Evolutionary conservation across 352 stramenopile genomes (phyloP).

Genomic region (Phytophthora hibernalis): DNA sequence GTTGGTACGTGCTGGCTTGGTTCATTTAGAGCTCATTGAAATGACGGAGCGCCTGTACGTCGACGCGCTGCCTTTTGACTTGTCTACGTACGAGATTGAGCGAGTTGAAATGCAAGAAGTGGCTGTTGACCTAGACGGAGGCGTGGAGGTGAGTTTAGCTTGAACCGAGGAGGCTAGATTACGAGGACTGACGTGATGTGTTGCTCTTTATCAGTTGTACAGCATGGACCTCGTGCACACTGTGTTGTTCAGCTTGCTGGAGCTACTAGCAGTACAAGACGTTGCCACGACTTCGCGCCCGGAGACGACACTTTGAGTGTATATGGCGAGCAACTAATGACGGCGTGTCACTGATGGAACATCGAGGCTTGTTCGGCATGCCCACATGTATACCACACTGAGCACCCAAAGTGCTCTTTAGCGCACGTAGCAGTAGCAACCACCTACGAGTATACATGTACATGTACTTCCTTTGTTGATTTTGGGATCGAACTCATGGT

Average conservation of each 20-base stretch:
- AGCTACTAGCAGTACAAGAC: conserved; percentile 55
- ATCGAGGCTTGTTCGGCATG: conserved; percentile 14
- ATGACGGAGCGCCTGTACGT: conserved; percentile 64
- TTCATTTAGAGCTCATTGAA: conserved; percentile 54
- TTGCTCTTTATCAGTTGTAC: conserved; percentile 41
- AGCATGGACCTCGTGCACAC: conserved; percentile 57
- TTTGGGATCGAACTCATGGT: no score
- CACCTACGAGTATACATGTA: conserved; percentile 20
- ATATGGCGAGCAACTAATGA: conserved; percentile 1
- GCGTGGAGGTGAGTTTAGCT: conserved; percentile 47
- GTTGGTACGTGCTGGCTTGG: conserved; percentile 4
- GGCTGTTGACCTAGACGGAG: conserved; percentile 44
- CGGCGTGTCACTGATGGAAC: conserved; percentile 2
- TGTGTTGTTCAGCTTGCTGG: conserved; percentile 52
- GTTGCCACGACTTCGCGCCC: conserved; percentile 40
- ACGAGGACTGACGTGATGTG: conserved; percentile 11
- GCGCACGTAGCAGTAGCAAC: conserved; percentile 21
- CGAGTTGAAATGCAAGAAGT: conserved; percentile 60
- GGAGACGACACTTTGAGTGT: conserved; percentile 51
- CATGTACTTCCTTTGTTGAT: no score
- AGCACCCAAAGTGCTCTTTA: conserved; percentile 19
- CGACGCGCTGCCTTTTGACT: conserved; percentile 57
- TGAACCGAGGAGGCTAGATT: not conserved
- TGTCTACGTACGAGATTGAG: conserved; percentile 58
- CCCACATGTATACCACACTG: conserved; percentile 6